phyloP scores from a whole-genome alignment of 306 rosid genomes.

The Prunus mume region DNA sequence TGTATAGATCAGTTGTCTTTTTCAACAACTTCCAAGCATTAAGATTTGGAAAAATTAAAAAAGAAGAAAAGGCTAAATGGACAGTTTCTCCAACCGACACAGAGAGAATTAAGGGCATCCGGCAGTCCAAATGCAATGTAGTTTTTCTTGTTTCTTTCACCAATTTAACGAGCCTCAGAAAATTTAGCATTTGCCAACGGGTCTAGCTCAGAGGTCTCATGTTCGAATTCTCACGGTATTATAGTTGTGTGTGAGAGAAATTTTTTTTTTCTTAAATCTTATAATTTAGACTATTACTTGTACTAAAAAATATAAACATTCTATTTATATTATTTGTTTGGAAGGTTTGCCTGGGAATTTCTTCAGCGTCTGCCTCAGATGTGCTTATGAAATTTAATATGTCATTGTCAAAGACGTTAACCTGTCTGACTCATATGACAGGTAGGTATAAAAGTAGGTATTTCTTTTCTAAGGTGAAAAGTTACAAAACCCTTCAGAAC shows the following conservation, averaged over 20 bases:
- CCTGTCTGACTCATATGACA: too few species aligned
- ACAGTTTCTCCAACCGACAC: constrained; percentile 8
- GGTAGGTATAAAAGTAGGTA: too few species aligned
- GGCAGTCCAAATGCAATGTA: not conserved
- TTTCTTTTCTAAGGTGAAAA: too few species aligned
- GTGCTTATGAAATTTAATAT: not conserved
- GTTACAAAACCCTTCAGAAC: too few species aligned
- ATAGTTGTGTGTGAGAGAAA: too few species aligned
- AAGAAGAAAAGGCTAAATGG: not conserved
- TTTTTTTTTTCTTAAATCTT: too few species aligned
- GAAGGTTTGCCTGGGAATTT: not conserved
- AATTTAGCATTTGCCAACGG: not conserved
- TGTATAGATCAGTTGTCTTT: constrained; percentile 17
- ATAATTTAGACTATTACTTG: accelerated
- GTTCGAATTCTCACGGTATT: too few species aligned
- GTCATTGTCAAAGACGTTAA: not conserved
- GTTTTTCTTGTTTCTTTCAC: not conserved
- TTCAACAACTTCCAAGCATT: not conserved
- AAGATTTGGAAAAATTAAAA: not conserved
- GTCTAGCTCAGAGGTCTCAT: accelerated
- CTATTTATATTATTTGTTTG: not conserved
- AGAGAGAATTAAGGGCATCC: not conserved
- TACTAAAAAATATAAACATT: not conserved
- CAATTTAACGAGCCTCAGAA: not conserved
- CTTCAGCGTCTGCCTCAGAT: not conserved